phyloP scores from a whole-genome alignment of 2,329 filamentous ascomycete genomes.

The Byssochlamys sp. region DNA sequence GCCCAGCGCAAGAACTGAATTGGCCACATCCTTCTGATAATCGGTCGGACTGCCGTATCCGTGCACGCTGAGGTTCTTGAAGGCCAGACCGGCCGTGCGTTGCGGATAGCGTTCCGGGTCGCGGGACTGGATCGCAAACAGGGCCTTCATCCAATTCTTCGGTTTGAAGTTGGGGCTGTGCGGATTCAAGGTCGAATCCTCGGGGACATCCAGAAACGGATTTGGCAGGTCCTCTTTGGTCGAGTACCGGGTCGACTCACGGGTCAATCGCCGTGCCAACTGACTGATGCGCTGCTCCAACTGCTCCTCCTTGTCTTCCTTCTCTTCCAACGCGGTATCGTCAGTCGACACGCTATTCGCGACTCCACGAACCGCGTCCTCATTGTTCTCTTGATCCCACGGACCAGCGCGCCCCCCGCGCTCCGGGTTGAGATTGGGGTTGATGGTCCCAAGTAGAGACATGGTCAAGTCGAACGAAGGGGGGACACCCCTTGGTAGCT shows the following conservation, averaged over 20 bases:
- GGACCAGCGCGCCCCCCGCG: not conserved
- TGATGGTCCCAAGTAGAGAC: slow-evolving; percentile 27
- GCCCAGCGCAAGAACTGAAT: slow-evolving; percentile 26
- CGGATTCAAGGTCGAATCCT: slow-evolving; percentile 36
- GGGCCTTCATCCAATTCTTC: slow-evolving; percentile 38
- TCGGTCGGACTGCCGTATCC: slow-evolving; percentile 28
- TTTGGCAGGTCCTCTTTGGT: slow-evolving; percentile 19
- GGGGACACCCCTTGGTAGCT: not conserved
- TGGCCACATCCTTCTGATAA: slow-evolving; percentile 32
- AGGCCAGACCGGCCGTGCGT: slow-evolving; percentile 31
- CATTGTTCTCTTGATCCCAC: slow-evolving; percentile 9
- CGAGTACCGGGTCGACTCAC: slow-evolving; percentile 25
- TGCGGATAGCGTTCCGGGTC: slow-evolving; percentile 29
- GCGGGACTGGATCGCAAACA: slow-evolving; percentile 33
- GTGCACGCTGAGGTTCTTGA: slow-evolving; percentile 30
- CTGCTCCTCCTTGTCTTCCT: slow-evolving; percentile 13
- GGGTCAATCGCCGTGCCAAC: slow-evolving; percentile 26
- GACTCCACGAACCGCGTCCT: slow-evolving; percentile 3
- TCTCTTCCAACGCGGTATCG: not conserved
- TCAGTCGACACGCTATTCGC: not conserved
- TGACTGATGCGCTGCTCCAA: slow-evolving; percentile 22
- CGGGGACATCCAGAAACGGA: slow-evolving; percentile 21
- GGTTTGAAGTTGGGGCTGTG: slow-evolving; percentile 35
- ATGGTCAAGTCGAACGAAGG: slow-evolving; percentile 12
- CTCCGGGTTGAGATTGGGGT: slow-evolving; percentile 13